Conservation (phyloP, 2,329 filamentous ascomycete species). For the Fusarium sp. region DNA sequence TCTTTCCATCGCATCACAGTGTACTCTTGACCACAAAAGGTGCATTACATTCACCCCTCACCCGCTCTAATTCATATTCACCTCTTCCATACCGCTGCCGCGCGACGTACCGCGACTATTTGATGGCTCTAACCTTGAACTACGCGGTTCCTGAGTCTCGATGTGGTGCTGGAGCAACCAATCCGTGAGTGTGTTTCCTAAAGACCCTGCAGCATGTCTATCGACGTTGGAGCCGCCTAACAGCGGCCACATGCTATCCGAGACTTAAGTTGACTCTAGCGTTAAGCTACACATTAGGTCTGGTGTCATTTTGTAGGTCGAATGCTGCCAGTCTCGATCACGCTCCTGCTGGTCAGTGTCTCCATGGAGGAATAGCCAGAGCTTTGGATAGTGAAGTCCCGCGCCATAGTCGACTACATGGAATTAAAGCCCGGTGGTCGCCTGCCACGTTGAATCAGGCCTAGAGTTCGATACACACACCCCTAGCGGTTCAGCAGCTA, state of each 20-base stretch:
- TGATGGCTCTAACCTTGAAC: conserved; percentile 23
- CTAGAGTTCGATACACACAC: conserved; percentile 40
- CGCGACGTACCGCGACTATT: conserved; percentile 42
- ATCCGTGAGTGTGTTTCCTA: conserved; percentile 24
- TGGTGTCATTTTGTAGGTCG: not conserved
- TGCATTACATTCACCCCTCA: conserved; percentile 26
- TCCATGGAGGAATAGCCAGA: conserved; percentile 2
- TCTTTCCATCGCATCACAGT: conserved; percentile 42
- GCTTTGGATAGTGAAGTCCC: conserved; percentile 1
- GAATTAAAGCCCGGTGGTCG: conserved; percentile 37
- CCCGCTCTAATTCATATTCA: conserved; percentile 13
- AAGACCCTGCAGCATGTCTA: conserved; percentile 46
- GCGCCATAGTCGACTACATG: conserved; percentile 17
- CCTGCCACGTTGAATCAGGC: conserved; percentile 52
- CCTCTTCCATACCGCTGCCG: conserved; percentile 31
- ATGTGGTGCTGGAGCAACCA: conserved; percentile 36
- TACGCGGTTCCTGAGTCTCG: conserved; percentile 44
- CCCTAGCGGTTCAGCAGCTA: conserved; percentile 34
- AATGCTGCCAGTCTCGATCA: not conserved
- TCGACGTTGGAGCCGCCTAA: conserved; percentile 17
- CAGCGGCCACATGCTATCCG: conserved; percentile 4
- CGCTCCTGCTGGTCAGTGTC: conserved; percentile 4
- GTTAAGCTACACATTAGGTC: not conserved
- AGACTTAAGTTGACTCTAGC: not conserved
- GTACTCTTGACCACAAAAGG: conserved; percentile 19